phyloP scores from a whole-genome alignment of 1,284 basidiomycete species.

The Ceratobasidium sp. region DNA sequence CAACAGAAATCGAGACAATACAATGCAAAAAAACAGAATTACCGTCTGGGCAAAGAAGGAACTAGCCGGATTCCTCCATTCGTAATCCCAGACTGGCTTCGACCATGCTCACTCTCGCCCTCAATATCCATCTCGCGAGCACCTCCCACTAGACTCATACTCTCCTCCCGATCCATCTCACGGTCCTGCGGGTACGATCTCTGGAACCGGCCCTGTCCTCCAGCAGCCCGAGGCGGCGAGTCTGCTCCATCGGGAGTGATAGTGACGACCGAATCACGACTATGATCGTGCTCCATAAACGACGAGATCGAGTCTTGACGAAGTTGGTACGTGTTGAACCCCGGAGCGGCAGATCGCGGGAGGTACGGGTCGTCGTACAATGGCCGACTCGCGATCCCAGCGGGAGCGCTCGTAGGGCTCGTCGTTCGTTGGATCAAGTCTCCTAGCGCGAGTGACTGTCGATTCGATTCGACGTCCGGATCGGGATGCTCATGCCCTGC shows the following conservation, averaged over 20 bases:
- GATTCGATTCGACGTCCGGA: neutral
- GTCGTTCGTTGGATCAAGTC: slow-evolving; percentile 32
- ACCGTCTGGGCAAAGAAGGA: slow-evolving; percentile 44
- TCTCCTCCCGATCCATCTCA: slow-evolving; percentile 61
- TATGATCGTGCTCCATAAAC: slow-evolving; percentile 42
- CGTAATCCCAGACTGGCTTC: slow-evolving; percentile 6
- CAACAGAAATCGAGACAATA: too few relatives aligned
- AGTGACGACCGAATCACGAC: slow-evolving; percentile 29
- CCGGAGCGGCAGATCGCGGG: slow-evolving; percentile 53
- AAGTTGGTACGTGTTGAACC: slow-evolving; percentile 7
- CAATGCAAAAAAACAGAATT: too few relatives aligned
- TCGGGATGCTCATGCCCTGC: slow-evolving; percentile 56
- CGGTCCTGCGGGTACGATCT: slow-evolving; percentile 57
- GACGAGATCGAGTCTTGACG: slow-evolving; percentile 36
- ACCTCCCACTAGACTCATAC: slow-evolving; percentile 57
- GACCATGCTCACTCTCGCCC: slow-evolving; percentile 1
- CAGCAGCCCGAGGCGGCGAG: slow-evolving; percentile 34
- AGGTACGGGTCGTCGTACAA: slow-evolving; percentile 57
- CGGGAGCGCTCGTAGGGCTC: slow-evolving; percentile 4
- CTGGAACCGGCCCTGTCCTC: slow-evolving; percentile 51
- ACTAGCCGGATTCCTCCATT: slow-evolving; percentile 47
- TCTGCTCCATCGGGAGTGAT: slow-evolving; percentile 48
- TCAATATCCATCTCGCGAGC: slow-evolving; percentile 42
- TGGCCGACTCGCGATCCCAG: neutral
- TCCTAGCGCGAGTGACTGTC: slow-evolving; percentile 24